Conservation (phyloP, 257 asterid genomes). For the Sherardia arvensis region DNA sequence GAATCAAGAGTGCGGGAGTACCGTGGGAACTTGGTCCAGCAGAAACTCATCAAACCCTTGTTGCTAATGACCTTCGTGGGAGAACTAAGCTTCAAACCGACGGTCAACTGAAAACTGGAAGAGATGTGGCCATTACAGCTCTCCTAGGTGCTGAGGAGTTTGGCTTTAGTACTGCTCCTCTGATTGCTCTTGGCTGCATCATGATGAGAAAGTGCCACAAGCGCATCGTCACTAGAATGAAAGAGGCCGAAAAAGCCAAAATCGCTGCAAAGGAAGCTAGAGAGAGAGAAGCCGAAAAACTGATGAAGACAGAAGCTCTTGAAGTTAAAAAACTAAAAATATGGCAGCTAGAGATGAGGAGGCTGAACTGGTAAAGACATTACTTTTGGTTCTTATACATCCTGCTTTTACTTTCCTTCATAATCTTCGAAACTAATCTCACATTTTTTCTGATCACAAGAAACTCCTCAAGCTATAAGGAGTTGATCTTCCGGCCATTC, state of each 20-base stretch:
- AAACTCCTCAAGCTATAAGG: constrained; percentile 39
- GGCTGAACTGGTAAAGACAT: constrained; percentile 35
- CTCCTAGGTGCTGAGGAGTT: constrained; percentile 99
- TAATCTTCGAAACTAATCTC: not conserved
- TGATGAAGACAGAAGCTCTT: constrained; percentile 77
- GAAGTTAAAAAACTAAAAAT: constrained; percentile 90
- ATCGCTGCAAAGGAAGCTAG: constrained; percentile 48
- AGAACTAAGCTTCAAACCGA: constrained; percentile 90
- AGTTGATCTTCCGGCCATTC: constrained; percentile 92
- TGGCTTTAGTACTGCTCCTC: constrained; percentile 99
- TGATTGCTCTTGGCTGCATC: constrained; percentile 92
- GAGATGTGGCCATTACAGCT: constrained; percentile 98
- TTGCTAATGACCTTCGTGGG: constrained; percentile 98
- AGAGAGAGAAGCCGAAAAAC: constrained; percentile 52
- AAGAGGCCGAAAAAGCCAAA: constrained; percentile 36
- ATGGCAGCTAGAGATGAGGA: constrained; percentile 41
- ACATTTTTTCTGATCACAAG: constrained; percentile 14
- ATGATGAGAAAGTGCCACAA: constrained; percentile 99
- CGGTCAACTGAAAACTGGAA: constrained; percentile 96
- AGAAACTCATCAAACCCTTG: constrained; percentile 97
- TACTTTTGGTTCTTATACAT: not conserved
- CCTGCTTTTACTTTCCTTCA: not conserved
- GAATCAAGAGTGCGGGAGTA: constrained; percentile 96
- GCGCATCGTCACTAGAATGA: constrained; percentile 60
- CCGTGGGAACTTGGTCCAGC: constrained; percentile 99